These are phyloP conservation scores for Oryza longistaminata DNA, from an alignment of 176 grass and related monocot genomes.

Conservation along the genomic window DNA sequence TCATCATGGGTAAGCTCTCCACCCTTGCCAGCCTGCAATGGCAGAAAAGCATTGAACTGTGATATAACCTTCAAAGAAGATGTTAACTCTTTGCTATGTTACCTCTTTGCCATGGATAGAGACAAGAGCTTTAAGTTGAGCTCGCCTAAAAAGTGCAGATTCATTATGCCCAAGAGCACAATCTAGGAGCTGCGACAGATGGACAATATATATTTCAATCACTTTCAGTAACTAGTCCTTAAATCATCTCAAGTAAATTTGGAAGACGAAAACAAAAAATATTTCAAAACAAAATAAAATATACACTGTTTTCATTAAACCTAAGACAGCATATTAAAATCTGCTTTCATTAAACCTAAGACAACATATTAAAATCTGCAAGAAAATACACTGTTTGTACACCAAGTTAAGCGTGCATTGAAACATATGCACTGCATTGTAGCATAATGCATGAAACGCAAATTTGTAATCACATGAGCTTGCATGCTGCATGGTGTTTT, in stretches of 20 bases:
- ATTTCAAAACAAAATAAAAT: background rate
- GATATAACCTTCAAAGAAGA: background rate
- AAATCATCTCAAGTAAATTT: slow-evolving; percentile 29
- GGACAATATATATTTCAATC: slow-evolving; percentile 36
- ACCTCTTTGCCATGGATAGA: slow-evolving; percentile 99
- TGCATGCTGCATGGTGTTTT: background rate
- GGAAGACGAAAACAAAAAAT: slow-evolving; percentile 21
- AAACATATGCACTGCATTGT: slow-evolving; percentile 13
- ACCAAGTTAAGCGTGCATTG: slow-evolving; percentile 24
- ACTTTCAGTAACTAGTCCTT: slow-evolving; percentile 28
- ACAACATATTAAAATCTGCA: slow-evolving; percentile 4
- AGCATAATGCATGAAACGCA: slow-evolving; percentile 29
- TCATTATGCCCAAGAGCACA: slow-evolving; percentile 99
- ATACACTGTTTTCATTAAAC: slow-evolving; percentile 6
- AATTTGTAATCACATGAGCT: background rate
- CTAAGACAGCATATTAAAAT: background rate
- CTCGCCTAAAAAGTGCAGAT: slow-evolving; percentile 98
- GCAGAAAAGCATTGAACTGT: slow-evolving; percentile 34
- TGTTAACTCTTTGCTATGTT: slow-evolving; percentile 27
- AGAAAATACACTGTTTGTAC: background rate
- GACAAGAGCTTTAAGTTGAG: slow-evolving; percentile 95
- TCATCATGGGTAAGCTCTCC: slow-evolving; percentile 99
- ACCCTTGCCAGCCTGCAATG: slow-evolving; percentile 91
- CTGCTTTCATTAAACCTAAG: slow-evolving; percentile 15
- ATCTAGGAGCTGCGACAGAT: slow-evolving; percentile 67